phyloP scores from a whole-genome alignment of 352 stramenopile genomes.

The Pilasporangium apinafurcum region DNA sequence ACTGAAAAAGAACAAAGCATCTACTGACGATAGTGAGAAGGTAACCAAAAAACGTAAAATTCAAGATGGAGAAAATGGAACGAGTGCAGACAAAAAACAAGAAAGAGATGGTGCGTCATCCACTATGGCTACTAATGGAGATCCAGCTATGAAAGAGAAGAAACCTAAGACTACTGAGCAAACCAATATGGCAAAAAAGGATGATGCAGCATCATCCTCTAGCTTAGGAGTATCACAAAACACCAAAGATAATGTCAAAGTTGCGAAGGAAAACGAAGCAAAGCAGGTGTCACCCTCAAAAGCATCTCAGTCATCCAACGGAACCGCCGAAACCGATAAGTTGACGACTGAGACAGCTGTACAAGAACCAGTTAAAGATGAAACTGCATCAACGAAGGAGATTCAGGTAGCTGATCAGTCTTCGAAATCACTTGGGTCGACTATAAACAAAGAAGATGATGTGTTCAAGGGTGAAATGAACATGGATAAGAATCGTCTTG shows the following conservation, averaged over 20 bases:
- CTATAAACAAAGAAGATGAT: background rate
- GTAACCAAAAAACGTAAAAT: conserved; percentile 1
- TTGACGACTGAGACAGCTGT: background rate
- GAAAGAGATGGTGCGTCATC: conserved; percentile 7
- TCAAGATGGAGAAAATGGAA: conserved; percentile 44
- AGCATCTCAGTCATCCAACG: background rate
- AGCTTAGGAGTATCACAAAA: too few relatives aligned
- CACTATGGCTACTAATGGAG: conserved; percentile 8
- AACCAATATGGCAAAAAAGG: conserved; percentile 2
- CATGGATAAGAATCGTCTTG: conserved; percentile 46
- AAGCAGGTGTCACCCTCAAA: background rate
- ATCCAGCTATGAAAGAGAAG: conserved; percentile 4
- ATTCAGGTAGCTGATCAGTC: background rate
- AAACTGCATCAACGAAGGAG: background rate
- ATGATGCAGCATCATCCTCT: background rate
- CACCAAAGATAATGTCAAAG: background rate
- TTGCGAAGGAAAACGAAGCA: background rate
- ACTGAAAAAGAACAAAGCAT: conserved; percentile 31
- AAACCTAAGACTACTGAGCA: conserved; percentile 2
- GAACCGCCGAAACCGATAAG: too few relatives aligned
- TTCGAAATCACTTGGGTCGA: too few relatives aligned
- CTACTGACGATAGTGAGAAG: conserved; percentile 10
- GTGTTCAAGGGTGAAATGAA: conserved; percentile 22
- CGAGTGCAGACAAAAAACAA: conserved; percentile 10
- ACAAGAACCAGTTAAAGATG: background rate